phyloP scores from a whole-genome alignment of 306 rosid genomes.

The Elaeagnus macrophylla region DNA sequence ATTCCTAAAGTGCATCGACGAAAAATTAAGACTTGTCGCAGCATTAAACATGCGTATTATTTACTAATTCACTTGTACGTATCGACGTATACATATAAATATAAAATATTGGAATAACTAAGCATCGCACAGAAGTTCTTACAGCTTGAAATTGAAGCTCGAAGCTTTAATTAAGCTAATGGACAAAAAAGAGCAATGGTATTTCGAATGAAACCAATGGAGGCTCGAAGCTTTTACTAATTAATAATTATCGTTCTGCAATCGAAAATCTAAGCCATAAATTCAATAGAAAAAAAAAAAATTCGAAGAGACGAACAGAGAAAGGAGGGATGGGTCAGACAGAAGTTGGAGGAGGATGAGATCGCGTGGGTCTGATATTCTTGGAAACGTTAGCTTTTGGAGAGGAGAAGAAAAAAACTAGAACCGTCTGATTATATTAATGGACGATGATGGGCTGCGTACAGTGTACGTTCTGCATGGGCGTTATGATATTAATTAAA shows the following conservation, averaged over 20 bases:
- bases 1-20: constrained; percentile 20
- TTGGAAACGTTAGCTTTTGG: constrained; percentile 4
- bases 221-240: neutral
- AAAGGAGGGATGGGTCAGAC: neutral
- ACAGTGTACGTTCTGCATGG: no score
- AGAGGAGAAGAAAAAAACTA: neutral
- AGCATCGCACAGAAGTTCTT: constrained; percentile 5
- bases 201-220: neutral
- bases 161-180: neutral
- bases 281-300: neutral
- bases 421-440: no score
- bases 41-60: no score
- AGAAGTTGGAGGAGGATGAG: constrained; percentile 8
- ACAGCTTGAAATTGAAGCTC: constrained; percentile 10
- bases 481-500: no score
- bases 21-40: no score
- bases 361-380: constrained; percentile 40
- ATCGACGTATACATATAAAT: neutral
- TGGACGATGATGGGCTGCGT: no score
- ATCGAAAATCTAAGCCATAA: neutral
- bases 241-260: neutral
- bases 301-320: neutral
- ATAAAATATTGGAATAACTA: neutral
- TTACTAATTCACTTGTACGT: constrained; percentile 7
- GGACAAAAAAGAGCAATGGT: neutral